These are phyloP conservation scores for Pseudocercospora cruenta DNA, from an alignment of 2,329 filamentous ascomycete genomes.

Conservation along the genomic window DNA sequence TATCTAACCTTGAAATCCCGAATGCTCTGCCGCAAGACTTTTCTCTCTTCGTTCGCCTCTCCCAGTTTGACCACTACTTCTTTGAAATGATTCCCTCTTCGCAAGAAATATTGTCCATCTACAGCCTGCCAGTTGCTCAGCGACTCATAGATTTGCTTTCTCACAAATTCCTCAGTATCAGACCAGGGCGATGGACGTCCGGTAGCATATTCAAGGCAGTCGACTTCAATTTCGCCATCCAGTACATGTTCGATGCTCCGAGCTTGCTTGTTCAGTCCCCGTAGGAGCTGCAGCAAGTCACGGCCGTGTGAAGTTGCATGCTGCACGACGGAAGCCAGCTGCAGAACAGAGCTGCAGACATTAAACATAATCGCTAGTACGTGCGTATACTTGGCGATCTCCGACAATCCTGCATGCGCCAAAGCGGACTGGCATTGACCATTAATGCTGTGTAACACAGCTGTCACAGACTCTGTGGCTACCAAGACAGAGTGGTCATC, in stretches of 20 bases:
- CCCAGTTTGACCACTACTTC: slow-evolving; percentile 48
- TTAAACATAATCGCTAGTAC: slow-evolving; percentile 19
- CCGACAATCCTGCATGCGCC: slow-evolving; percentile 17
- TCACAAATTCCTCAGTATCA: slow-evolving; percentile 32
- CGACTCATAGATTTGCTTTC: slow-evolving; percentile 49
- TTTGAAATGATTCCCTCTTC: slow-evolving; percentile 48
- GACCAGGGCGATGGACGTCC: slow-evolving; percentile 14
- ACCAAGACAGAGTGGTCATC: slow-evolving; percentile 43
- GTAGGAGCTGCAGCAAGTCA: slow-evolving; percentile 13
- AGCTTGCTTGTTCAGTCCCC: slow-evolving; percentile 10
- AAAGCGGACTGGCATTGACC: slow-evolving; percentile 18
- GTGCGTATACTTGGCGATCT: slow-evolving; percentile 19
- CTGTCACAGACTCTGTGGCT: slow-evolving; percentile 16
- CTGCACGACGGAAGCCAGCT: slow-evolving; percentile 20
- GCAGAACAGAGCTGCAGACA: slow-evolving; percentile 22
- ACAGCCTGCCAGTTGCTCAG: slow-evolving; percentile 53
- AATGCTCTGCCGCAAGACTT: slow-evolving; percentile 13
- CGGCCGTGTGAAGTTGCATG: slow-evolving; percentile 12
- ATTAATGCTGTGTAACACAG: slow-evolving; percentile 26
- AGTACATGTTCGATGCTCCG: slow-evolving; percentile 9
- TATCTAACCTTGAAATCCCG: slow-evolving; percentile 15
- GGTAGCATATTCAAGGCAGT: neutral
- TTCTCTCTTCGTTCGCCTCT: slow-evolving; percentile 23
- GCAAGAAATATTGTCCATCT: slow-evolving; percentile 52
- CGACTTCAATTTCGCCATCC: neutral